Base-by-base conservation (phyloP, 768 basidiomycete species). In the Collybia nuda region DNA sequence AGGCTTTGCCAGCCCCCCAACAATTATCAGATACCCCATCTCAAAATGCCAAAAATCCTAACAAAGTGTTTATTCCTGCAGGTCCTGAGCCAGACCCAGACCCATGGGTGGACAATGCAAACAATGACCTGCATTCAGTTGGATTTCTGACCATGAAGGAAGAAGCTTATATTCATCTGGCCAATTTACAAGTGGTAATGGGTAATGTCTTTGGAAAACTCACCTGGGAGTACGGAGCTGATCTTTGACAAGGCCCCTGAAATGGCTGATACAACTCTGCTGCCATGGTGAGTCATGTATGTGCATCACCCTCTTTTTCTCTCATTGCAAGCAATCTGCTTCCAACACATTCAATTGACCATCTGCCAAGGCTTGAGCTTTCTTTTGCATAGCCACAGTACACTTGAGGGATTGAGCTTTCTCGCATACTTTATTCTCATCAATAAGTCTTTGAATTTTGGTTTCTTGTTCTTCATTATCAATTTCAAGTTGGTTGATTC, bases 181-280 rank as follows among this genome's bases (percentile, higher is more conserved):
- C 52, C 1, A 48, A 53, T 23, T 39, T 53, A 8, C 39, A 53
- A n/a, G 52, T 47, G n/a, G 52, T 49, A 6, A 7, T 43, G 42
- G 39, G 40, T 6, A 53, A 49, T 22, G 47, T 53, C 2, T 53
- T 24, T 35, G 47, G 52, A 5, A 36, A 53, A 19, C 32, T 53
- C 1, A 44, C 46, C 6, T 36, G 28, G 26, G 22, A 38, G 17
- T 47, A 40, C 14, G 47, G 40, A 0, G 36, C 52, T 1, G 0
- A 35, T 0, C 15, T 44, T 50, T 42, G 41, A 57, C 5, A 28
- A 53, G 15, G 22, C 38, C 3, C 51, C 57, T 15, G 7, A 23
- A 3, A 42, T 39, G 37, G 57, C 56, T 12, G 48, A 43, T 21
- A n/a, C n/a, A n/a, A n/a, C n/a, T n/a, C n/a, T n/a, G n/a, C n/a